These are phyloP conservation scores for Calcarisporium arbuscula DNA, from an alignment of 2,329 filamentous ascomycete genomes.

Conservation along the genomic window DNA sequence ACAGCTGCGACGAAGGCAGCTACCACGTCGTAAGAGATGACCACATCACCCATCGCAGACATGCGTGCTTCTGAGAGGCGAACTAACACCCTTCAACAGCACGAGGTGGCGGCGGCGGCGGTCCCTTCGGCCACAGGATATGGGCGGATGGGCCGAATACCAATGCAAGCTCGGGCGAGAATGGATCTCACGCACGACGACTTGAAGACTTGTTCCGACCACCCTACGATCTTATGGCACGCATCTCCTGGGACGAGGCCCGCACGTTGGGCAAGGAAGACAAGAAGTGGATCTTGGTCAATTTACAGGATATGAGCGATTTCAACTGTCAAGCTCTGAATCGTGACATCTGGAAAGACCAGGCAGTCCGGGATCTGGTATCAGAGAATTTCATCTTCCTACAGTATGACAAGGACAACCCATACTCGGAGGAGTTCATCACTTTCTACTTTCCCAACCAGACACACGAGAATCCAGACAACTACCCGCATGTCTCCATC, in stretches of 20 bases:
- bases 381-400: constrained; percentile 93
- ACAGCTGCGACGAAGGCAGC: constrained; percentile 49
- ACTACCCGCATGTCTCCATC: constrained; percentile 93
- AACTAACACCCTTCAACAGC: constrained; percentile 10
- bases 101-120: constrained; percentile 22
- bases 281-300: constrained; percentile 92
- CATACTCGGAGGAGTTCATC: constrained; percentile 70
- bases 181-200: constrained; percentile 61
- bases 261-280: constrained; percentile 78
- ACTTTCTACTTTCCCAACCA: constrained; percentile 79
- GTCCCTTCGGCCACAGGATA: constrained; percentile 33
- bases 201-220: constrained; percentile 90
- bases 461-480: constrained; percentile 71
- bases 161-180: constrained; percentile 26
- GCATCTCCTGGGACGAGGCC: constrained; percentile 74
- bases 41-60: neutral
- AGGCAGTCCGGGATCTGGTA: constrained; percentile 69
- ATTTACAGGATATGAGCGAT: constrained; percentile 86
- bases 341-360: constrained; percentile 91
- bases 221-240: constrained; percentile 82
- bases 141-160: constrained; percentile 23
- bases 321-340: constrained; percentile 95
- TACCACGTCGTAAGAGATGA: constrained; percentile 22
- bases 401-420: constrained; percentile 85
- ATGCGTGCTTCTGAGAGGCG: neutral